These are phyloP conservation scores for Hypoxylon sp. DNA, from an alignment of 2,329 filamentous ascomycete genomes.

Conservation along the genomic window DNA sequence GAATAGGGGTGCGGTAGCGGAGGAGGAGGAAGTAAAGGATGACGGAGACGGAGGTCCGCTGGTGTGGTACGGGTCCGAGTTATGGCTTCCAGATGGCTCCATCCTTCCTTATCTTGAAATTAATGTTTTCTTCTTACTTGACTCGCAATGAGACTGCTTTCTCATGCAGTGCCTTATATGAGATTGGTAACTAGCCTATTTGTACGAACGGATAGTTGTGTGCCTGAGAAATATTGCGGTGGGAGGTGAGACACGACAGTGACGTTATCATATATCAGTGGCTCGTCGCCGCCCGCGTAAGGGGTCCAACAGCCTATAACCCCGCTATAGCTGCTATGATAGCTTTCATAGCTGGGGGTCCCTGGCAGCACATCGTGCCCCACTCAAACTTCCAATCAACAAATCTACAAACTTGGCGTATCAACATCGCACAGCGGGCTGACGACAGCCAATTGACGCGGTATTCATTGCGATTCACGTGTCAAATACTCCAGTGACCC, in stretches of 20 bases:
- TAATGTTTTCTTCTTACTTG: too few relatives aligned
- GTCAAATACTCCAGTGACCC: background rate
- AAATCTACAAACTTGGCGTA: background rate
- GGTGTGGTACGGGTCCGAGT: background rate
- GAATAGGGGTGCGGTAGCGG: conserved; percentile 23
- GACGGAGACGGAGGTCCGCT: background rate
- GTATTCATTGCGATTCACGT: background rate
- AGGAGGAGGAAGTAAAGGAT: conserved; percentile 8
- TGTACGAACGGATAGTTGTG: too few relatives aligned
- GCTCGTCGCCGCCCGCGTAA: too few relatives aligned
- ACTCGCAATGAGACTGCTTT: too few relatives aligned
- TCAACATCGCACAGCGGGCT: background rate
- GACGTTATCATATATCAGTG: too few relatives aligned
- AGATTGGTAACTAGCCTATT: too few relatives aligned
- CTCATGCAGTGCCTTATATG: too few relatives aligned
- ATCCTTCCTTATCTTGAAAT: background rate
- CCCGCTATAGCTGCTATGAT: conserved; percentile 1
- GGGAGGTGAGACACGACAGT: too few relatives aligned
- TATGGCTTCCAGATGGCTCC: background rate
- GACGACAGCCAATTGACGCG: background rate
- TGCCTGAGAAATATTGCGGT: too few relatives aligned
- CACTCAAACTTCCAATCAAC: background rate
- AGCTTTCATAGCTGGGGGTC: too few relatives aligned
- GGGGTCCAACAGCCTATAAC: background rate
- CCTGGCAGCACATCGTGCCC: background rate